Percentiles rank a stretch among this genome's conserved stretches.
Evolutionary conservation across 1,284 basidiomycete species (phyloP).

Genomic region (Trichosporon sp.): DNA sequence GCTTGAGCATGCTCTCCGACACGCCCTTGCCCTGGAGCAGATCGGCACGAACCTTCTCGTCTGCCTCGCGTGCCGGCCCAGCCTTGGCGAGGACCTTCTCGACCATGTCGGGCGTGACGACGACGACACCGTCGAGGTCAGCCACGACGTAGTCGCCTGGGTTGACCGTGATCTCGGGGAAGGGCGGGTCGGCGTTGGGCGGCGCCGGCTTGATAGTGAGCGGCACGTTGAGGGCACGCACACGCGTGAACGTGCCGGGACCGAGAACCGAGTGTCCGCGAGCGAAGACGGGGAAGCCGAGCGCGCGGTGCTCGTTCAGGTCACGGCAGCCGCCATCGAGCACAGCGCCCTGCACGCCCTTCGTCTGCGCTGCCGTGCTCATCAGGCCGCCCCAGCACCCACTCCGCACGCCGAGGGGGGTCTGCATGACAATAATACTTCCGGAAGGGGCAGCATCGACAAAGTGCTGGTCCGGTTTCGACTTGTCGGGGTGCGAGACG

Average conservation of each 20-base stretch:
- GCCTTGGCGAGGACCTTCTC: constrained; percentile 67
- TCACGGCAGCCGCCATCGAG: constrained; percentile 59
- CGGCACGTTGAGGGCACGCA: constrained; percentile 74
- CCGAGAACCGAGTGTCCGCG: constrained; percentile 62
- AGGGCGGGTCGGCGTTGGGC: constrained; percentile 26
- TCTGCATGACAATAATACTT: constrained; percentile 74
- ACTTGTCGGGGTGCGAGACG: constrained; percentile 65
- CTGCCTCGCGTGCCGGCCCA: constrained; percentile 66
- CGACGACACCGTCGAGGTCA: constrained; percentile 88
- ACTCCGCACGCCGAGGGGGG: constrained; percentile 62
- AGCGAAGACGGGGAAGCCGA: constrained; percentile 53
- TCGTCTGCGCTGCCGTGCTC: constrained; percentile 56
- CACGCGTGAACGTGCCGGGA: constrained; percentile 82
- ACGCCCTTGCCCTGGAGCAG: constrained; percentile 74
- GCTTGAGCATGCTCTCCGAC: constrained; percentile 73
- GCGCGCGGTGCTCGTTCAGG: constrained; percentile 56
- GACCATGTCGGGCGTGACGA: constrained; percentile 66
- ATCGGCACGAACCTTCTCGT: constrained; percentile 74
- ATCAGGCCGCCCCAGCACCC: constrained; percentile 58
- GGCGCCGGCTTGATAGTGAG: constrained; percentile 62
- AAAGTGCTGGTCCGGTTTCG: constrained; percentile 74
- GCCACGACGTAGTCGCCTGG: constrained; percentile 84
- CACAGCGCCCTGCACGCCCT: constrained; percentile 56
- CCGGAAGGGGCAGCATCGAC: constrained; percentile 75
- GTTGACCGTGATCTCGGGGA: constrained; percentile 64